A percentile compares a stretch with the other conserved stretches of the same genome.
These are phyloP conservation scores for Agrocybe chaxingu DNA, from an alignment of 768 basidiomycete species.

Conservation along the genomic window DNA sequence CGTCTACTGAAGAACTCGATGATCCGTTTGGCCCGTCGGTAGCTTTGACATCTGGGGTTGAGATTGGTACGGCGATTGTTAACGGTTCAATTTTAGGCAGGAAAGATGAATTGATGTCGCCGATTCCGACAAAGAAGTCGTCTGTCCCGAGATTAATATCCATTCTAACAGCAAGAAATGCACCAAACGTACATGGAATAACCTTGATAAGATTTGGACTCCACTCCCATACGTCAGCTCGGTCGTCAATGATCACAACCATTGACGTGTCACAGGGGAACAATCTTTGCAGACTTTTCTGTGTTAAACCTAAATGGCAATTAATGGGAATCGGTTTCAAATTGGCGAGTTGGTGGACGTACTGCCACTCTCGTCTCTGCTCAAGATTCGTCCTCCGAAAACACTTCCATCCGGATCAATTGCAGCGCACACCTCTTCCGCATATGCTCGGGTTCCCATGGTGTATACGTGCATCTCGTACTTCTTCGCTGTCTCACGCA, in stretches of 20 bases:
- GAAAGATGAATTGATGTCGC: slow-evolving; percentile 96
- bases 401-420: slow-evolving; percentile 86
- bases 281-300: slow-evolving; percentile 87
- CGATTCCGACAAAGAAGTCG: slow-evolving; percentile 97
- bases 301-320: slow-evolving; percentile 65
- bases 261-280: slow-evolving; percentile 98
- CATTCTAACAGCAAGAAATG: not conserved
- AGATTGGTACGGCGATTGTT: slow-evolving; percentile 31
- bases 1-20: not conserved
- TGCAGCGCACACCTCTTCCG: slow-evolving; percentile 89
- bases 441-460: slow-evolving; percentile 97
- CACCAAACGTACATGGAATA: slow-evolving; percentile 72
- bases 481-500: slow-evolving; percentile 63
- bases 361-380: slow-evolving; percentile 97
- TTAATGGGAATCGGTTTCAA: slow-evolving; percentile 13
- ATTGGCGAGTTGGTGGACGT: slow-evolving; percentile 28
- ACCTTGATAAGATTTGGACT: slow-evolving; percentile 96
- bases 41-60: slow-evolving; percentile 18
- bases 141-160: slow-evolving; percentile 46
- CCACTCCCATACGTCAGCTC: slow-evolving; percentile 98
- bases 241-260: slow-evolving; percentile 99
- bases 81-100: slow-evolving; percentile 74
- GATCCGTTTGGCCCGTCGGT: slow-evolving; percentile 10
- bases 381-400: slow-evolving; percentile 86
- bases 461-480: slow-evolving; percentile 99